Conservation (phyloP, 139 green algal genomes). For the Micractinium conductrix region DNA sequence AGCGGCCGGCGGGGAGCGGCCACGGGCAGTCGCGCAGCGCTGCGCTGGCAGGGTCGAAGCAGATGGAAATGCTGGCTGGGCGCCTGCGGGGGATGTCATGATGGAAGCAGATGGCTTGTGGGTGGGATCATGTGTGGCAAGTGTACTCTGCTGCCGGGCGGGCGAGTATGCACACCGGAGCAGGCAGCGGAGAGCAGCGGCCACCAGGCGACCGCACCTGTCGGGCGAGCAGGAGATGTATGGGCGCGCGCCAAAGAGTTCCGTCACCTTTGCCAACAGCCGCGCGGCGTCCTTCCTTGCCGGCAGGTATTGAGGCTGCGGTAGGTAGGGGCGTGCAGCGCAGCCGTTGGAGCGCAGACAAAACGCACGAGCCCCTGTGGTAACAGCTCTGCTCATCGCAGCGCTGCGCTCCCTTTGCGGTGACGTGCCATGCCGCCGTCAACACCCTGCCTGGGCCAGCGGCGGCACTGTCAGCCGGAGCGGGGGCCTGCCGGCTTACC, state of each 20-base stretch:
- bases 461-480: neutral
- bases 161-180: too few relatives aligned
- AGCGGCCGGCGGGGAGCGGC: neutral
- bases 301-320: neutral
- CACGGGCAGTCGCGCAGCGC: neutral
- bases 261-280: neutral
- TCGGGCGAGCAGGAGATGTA: neutral
- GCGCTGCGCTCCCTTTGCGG: neutral
- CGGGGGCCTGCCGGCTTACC: neutral
- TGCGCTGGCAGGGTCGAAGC: neutral
- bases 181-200: too few relatives aligned
- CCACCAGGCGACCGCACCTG: too few relatives aligned
- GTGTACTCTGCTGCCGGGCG: too few relatives aligned
- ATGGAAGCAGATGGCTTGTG: too few relatives aligned
- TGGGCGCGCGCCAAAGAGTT: neutral
- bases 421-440: neutral
- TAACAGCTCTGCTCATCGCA: neutral
- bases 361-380: too few relatives aligned
- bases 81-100: neutral
- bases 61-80: neutral
- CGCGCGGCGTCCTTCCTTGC: neutral
- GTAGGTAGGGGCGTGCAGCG: neutral
- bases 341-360: too few relatives aligned
- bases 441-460: neutral
- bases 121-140: too few relatives aligned